Base-by-base conservation (phyloP, 768 basidiomycete genomes). In the Psilocybe cyanescens region DNA sequence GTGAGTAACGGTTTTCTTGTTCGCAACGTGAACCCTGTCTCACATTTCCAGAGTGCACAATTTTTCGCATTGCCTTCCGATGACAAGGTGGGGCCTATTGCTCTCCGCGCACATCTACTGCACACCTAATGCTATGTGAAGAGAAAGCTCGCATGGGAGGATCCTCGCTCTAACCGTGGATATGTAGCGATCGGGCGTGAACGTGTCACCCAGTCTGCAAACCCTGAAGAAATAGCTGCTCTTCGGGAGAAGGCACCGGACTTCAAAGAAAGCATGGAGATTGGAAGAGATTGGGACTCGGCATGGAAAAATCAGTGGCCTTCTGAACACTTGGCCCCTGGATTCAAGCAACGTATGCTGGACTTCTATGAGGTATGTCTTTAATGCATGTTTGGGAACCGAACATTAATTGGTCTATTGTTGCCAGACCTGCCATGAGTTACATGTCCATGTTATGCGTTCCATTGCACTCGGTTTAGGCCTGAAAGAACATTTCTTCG, bases 221-320 rank as follows among this genome's bases (percentile, higher is more conserved):
- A 92, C 72, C 81, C 86, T 8, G 74, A 79, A 16, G 92, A 93
- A 75, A 94, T 95, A 65, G 88, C 87, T 48, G 73, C 80, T 47
- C 76, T 95, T 19, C 86, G 94, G n/a, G 78, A 76, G 60, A 86
- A 85, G 61, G 86, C 93, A 0, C 93, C 94, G 0, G 93, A 94
- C 70, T 86, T 76, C 75, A 93, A 94, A 73, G 93, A 95, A 73
- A 80, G 86, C 7, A 93, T 95, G 87, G 94, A 96, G 72, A 94
- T 96, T 48, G 93, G 94, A 31, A 82, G 90, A 28, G 92, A 96
- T 60, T 90, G 89, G 86, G 92, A 91, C 65, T 77, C 82, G 14
- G 80, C 75, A 41, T 92, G 89, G 88, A 86, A 83, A 61, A 96
- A 96, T 71, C 81, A 82, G 65, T 95, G 94, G 94, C 93, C 91